Conservation (phyloP, 2,329 filamentous ascomycete genomes). For the Fusarium mexicanum region DNA sequence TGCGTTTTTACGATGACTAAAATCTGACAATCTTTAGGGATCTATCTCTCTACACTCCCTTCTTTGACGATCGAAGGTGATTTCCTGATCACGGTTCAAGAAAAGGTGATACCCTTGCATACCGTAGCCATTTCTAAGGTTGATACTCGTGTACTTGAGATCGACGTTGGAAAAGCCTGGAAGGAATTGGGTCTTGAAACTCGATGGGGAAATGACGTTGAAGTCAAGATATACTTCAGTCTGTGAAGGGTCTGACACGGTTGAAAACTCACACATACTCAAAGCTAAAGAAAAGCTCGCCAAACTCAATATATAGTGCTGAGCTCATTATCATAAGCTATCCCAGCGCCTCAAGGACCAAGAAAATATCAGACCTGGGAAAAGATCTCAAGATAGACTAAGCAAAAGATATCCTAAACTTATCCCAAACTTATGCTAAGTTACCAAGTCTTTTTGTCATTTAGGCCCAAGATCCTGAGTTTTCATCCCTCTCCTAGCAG, state of each 20-base stretch:
- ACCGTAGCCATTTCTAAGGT: slow-evolving; percentile 68
- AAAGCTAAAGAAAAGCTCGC: not conserved
- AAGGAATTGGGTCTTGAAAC: slow-evolving; percentile 73
- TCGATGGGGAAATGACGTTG: slow-evolving; percentile 84
- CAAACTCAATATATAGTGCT: not conserved
- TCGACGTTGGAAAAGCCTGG: slow-evolving; percentile 84
- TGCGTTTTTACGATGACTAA: not conserved
- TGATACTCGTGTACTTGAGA: slow-evolving; percentile 72
- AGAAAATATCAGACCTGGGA: no score
- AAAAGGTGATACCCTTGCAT: slow-evolving; percentile 71
- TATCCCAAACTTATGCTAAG: no score
- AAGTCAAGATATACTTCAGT: slow-evolving; percentile 69
- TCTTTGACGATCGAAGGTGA: slow-evolving; percentile 68
- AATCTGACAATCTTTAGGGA: slow-evolving; percentile 52
- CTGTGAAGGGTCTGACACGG: slow-evolving; percentile 39
- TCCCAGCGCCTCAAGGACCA: no score
- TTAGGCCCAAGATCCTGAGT: no score
- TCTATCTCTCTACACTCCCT: slow-evolving; percentile 80
- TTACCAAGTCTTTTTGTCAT: no score
- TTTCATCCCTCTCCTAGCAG: no score
- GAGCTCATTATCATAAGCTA: not conserved
- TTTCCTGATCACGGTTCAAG: slow-evolving; percentile 80
- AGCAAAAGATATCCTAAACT: no score
- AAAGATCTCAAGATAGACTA: no score
- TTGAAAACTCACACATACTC: not conserved